Percentiles rank a stretch among this genome's conserved stretches.
Conservation (phyloP, 2,329 filamentous ascomycete species). For the Diaporthe eres region DNA sequence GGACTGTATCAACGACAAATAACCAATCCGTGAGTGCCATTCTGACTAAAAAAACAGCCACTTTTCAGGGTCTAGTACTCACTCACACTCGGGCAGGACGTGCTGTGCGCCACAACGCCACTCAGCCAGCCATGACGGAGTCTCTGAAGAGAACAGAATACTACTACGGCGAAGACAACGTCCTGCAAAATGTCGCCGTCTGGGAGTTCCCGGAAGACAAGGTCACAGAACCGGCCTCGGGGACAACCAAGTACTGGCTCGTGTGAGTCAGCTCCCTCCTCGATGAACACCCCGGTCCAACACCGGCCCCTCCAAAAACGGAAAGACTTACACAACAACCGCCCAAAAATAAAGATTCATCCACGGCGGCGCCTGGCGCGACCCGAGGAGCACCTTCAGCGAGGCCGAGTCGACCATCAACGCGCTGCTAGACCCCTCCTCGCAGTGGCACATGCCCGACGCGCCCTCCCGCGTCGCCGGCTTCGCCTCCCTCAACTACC, state of each 20-base stretch:
- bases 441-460: conserved; percentile 34
- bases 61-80: background rate
- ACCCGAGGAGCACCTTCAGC: conserved; percentile 64
- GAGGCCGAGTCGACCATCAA: conserved; percentile 62
- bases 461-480: conserved; percentile 63
- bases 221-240: background rate
- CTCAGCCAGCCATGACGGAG: conserved; percentile 23
- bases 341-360: conserved; percentile 58
- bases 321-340: background rate
- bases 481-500: conserved; percentile 76
- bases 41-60: too few species aligned
- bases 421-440: conserved; percentile 52
- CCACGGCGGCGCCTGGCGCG: conserved; percentile 76
- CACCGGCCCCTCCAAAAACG: background rate
- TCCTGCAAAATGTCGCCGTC: conserved; percentile 41
- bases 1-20: background rate
- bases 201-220: conserved; percentile 40
- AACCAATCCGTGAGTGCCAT: background rate
- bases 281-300: background rate
- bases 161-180: conserved; percentile 37
- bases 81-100: background rate
- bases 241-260: conserved; percentile 40
- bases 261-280: conserved; percentile 30
- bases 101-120: background rate
- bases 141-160: conserved; percentile 40